phyloP scores from a whole-genome alignment of 495 filamentous ascomycete species.

The Poronia punctata region DNA sequence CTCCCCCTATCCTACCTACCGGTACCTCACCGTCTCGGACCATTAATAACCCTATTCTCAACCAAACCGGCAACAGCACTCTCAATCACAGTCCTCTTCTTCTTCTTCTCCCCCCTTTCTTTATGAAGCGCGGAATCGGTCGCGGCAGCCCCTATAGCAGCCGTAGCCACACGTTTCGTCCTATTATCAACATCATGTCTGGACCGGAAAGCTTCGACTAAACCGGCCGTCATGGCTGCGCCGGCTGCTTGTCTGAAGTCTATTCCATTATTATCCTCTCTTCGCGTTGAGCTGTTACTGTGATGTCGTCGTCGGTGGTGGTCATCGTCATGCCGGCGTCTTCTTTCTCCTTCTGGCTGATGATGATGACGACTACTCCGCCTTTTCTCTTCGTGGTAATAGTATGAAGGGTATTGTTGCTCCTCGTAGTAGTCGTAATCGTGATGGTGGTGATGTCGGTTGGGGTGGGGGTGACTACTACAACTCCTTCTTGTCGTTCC shows the following conservation, averaged over 20 bases:
- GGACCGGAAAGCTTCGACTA: conserved; percentile 12
- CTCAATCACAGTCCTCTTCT: conserved; percentile 5
- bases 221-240: conserved; percentile 6
- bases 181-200: conserved; percentile 4
- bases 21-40: conserved; percentile 1
- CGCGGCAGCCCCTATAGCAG: conserved; percentile 8
- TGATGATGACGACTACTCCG: not conserved
- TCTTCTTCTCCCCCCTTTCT: not conserved
- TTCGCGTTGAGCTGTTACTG: not conserved
- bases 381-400: not conserved
- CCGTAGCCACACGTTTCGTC: conserved; percentile 5
- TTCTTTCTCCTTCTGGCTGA: not conserved
- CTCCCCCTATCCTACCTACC: not conserved
- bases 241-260: conserved; percentile 6
- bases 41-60: conserved; percentile 12
- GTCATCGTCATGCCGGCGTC: not conserved
- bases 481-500: too few species aligned
- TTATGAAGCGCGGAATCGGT: conserved; percentile 10
- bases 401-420: not conserved
- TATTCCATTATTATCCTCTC: too few species aligned
- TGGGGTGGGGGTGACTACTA: conserved; percentile 1
- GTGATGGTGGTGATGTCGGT: not conserved
- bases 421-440: conserved; percentile 3
- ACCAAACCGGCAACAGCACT: conserved; percentile 10
- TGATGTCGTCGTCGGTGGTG: not conserved